Percentiles rank a stretch among this genome's conserved stretches.
Evolutionary conservation across 768 basidiomycete genomes (phyloP).

Genomic region (Auricularia auricula-judae): DNA sequence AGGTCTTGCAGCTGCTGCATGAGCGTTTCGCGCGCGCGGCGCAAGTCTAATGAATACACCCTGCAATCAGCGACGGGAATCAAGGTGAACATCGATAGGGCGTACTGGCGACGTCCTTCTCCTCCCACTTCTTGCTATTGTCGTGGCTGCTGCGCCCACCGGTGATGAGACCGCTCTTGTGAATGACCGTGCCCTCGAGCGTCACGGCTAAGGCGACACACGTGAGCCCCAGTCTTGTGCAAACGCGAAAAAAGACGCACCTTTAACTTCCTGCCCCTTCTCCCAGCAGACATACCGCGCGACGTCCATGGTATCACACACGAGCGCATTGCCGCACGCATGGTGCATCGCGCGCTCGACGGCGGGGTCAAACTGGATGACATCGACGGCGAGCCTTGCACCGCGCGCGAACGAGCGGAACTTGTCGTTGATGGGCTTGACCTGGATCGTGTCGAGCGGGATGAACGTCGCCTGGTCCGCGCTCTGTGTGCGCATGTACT

Average conservation of each 20-base stretch:
- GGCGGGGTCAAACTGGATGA: constrained; percentile 69
- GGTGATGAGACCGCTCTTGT: constrained; percentile 94
- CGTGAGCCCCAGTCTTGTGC: background rate
- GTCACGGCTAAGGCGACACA: constrained; percentile 61
- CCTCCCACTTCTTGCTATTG: constrained; percentile 84
- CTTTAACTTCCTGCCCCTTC: constrained; percentile 93
- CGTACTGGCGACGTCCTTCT: constrained; percentile 81
- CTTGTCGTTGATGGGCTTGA: constrained; percentile 89
- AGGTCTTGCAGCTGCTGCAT: constrained; percentile 71
- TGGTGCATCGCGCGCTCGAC: constrained; percentile 94
- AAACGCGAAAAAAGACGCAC: constrained; percentile 29
- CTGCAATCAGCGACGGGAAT: background rate
- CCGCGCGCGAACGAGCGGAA: constrained; percentile 87
- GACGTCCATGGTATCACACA: constrained; percentile 93
- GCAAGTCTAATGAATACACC: constrained; percentile 26
- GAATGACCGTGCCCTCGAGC: constrained; percentile 91
- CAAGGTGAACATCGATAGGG: constrained; percentile 1
- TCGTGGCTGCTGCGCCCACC: constrained; percentile 77
- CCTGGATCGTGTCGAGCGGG: constrained; percentile 94
- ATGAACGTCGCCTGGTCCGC: constrained; percentile 96
- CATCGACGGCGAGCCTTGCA: constrained; percentile 75
- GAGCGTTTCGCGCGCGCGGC: constrained; percentile 59
- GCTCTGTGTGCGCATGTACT: constrained; percentile 94
- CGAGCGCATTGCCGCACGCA: constrained; percentile 88
- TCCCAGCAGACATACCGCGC: constrained; percentile 88